Conservation (phyloP, 805 yeast species). For the Maudiozyma turicensis region DNA sequence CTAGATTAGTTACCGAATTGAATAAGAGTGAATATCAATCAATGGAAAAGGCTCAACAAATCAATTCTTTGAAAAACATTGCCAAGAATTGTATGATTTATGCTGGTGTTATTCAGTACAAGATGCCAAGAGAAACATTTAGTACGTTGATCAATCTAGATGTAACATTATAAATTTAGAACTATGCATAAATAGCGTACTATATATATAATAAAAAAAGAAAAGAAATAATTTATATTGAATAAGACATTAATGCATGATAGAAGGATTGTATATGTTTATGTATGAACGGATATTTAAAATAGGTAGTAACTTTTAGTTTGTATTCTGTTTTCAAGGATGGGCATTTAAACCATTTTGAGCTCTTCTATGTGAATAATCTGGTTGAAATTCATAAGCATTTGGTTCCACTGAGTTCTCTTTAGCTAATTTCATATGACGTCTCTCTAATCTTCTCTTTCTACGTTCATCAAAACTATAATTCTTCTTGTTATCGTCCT, state of each 20-base stretch:
- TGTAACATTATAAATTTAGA: conserved; percentile 21
- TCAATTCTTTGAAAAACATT: conserved; percentile 44
- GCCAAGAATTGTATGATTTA: conserved; percentile 87
- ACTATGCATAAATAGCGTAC: not conserved
- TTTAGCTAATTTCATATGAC: conserved; percentile 22
- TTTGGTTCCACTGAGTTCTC: conserved; percentile 44
- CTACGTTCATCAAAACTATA: conserved; percentile 27
- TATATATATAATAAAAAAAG: not conserved
- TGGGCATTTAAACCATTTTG: not conserved
- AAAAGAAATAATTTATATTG: not conserved
- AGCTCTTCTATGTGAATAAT: conserved; percentile 30
- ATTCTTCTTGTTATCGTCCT: conserved; percentile 32
- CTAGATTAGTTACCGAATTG: conserved; percentile 43
- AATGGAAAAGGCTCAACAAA: conserved; percentile 43
- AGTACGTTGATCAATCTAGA: conserved; percentile 60
- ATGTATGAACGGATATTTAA: not conserved
- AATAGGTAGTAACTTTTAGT: no score
- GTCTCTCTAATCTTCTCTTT: conserved; percentile 28
- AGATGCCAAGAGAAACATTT: conserved; percentile 80
- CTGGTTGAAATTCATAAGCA: conserved; percentile 86
- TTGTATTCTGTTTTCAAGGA: not conserved
- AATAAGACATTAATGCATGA: not conserved
- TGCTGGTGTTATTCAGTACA: conserved; percentile 90
- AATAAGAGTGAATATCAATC: conserved; percentile 33
- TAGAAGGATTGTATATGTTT: not conserved